Evolutionary conservation across 768 basidiomycete species (phyloP), one percentile per base, ranked within the genome.

Genomic region (Boletus rufocinnamomeus): DNA sequence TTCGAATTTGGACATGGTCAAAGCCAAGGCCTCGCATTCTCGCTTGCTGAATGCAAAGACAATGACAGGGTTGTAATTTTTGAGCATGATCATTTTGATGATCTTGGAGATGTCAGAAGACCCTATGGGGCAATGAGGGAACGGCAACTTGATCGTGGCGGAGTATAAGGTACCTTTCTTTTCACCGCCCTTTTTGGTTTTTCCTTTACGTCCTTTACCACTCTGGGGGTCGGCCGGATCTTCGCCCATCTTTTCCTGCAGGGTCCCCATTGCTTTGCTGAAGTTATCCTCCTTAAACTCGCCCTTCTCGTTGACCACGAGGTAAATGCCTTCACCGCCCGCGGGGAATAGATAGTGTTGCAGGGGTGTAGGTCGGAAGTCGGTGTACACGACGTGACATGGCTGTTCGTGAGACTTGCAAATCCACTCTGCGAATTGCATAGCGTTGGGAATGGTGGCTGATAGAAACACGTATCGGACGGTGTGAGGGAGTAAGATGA

Each of bases 361-460:
- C 9, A 99, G 77, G 1, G 97, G 97, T 1, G 97, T 99, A 2
- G 97, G 97, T 37, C 97, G 88, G 78, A 98, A 98, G 76, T 99
- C 95, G 59, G 97, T 99, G 73, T 98, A 99, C 41, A 99, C 95
- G 70, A 99, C 93, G 70, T 99, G 97, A 73, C 97, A 98, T 1
- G 97, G 96, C 66, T 98, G 97, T 59, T 95, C 89, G 68, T 98
- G 97, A 1, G 90, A 93, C 70, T 93, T 91, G 79, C 90, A 93
- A 70, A 99, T 94, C 97, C 97, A 99, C 74, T 98, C 93, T 28
- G 96, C 94, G 66, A 99, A 99, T 70, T 99, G 93, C 93, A 97
- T 96, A 11, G 96, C 95, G 75, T 99, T 98, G 45, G 97, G 97
- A 53, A 99, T 98, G 17, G 97, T 99, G 60, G 97, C 96, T 23